These are phyloP conservation scores for Alternaria rosae DNA, from an alignment of 2,329 filamentous ascomycete species.

Conservation along the genomic window DNA sequence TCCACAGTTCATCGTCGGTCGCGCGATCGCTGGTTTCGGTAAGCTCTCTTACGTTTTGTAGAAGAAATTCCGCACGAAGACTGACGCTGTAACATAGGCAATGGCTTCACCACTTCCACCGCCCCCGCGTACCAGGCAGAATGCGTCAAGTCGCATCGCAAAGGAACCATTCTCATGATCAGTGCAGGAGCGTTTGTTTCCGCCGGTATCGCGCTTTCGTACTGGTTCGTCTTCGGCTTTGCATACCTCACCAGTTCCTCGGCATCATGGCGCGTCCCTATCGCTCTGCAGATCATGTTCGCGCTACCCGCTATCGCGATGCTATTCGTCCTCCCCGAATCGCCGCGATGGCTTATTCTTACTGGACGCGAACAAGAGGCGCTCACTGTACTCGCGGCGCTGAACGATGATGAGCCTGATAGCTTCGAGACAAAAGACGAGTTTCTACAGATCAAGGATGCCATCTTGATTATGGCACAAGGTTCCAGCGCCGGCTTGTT, in stretches of 20 bases:
- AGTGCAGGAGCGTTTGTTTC: constrained; percentile 60
- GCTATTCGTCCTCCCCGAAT: constrained; percentile 62
- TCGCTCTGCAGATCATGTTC: constrained; percentile 66
- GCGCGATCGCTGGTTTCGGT: constrained; percentile 59
- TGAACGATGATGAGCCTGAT: constrained; percentile 37
- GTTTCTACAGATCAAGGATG: constrained; percentile 50
- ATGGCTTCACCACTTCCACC: constrained; percentile 61
- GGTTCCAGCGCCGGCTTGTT: constrained; percentile 32
- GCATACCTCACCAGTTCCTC: constrained; percentile 51
- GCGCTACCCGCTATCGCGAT: constrained; percentile 63
- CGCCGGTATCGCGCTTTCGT: constrained; percentile 58
- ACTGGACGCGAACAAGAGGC: constrained; percentile 61
- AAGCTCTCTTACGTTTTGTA: constrained; percentile 32
- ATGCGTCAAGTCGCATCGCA: constrained; percentile 53
- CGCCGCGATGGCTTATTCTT: constrained; percentile 65
- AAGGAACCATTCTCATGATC: constrained; percentile 58
- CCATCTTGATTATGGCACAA: constrained; percentile 41
- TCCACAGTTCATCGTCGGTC: constrained; percentile 60
- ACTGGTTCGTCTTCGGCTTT: constrained; percentile 63
- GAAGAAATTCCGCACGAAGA: not conserved
- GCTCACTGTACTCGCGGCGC: constrained; percentile 38
- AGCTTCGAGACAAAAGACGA: constrained; percentile 47
- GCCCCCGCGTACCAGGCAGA: constrained; percentile 62
- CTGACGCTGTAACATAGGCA: constrained; percentile 44
- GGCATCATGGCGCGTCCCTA: constrained; percentile 61